phyloP scores from a whole-genome alignment of 177 flowering plant species.

The Vitis hybrid region DNA sequence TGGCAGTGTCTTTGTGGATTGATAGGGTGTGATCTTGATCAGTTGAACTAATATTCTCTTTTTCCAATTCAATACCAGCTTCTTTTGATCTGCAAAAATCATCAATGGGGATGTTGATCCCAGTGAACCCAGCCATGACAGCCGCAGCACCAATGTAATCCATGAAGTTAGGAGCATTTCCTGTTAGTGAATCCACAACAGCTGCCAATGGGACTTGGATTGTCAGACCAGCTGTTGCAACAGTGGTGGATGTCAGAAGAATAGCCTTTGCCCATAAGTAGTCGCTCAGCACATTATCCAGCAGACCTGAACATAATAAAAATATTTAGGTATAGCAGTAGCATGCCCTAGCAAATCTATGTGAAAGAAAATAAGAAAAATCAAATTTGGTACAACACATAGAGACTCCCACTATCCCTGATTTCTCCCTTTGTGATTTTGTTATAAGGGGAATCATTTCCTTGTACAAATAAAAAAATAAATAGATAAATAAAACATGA shows the following conservation, averaged over 20 bases:
- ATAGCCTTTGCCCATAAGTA: constrained; percentile 97
- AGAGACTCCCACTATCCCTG: neutral
- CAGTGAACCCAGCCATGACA: constrained; percentile 76
- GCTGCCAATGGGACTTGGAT: constrained; percentile 98
- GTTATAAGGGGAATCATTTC: too few relatives aligned
- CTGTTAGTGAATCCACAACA: constrained; percentile 69
- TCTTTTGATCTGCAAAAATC: constrained; percentile 37
- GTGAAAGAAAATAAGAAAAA: neutral
- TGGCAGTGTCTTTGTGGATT: constrained; percentile 4
- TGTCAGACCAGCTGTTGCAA: constrained; percentile 95
- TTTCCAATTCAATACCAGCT: constrained; percentile 32
- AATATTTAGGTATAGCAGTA: constrained; percentile 1
- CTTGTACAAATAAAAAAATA: too few relatives aligned
- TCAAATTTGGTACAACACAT: too few relatives aligned
- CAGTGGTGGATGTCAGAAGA: constrained; percentile 86
- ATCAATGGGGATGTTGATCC: constrained; percentile 77
- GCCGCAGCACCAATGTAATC: constrained; percentile 82
- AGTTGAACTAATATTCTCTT: constrained; percentile 13
- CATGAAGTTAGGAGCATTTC: constrained; percentile 69
- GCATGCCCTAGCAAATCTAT: neutral
- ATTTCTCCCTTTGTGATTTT: too few relatives aligned
- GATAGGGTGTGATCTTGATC: constrained; percentile 17
- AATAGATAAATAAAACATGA: too few relatives aligned
- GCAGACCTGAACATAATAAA: constrained; percentile 52
- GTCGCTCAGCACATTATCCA: constrained; percentile 93